These are phyloP conservation scores for Sporothrix brunneoviolacea DNA, from an alignment of 2,329 filamentous ascomycete species.

Conservation along the genomic window DNA sequence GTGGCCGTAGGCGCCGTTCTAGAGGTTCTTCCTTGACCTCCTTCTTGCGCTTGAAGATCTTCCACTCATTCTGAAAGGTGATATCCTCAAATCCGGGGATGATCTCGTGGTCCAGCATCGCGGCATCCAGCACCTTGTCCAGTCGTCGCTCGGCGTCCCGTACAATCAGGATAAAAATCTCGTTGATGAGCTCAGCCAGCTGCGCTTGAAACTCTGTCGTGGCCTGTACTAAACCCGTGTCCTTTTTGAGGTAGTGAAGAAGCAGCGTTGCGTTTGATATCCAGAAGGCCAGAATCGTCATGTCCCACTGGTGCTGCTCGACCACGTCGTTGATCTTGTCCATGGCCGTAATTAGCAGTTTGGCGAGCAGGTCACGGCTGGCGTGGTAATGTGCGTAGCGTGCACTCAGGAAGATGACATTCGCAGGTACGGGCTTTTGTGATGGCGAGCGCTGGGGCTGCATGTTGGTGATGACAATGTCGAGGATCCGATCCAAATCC, in stretches of 20 bases:
- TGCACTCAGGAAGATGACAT: slow-evolving; percentile 92
- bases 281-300: slow-evolving; percentile 99
- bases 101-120: slow-evolving; percentile 96
- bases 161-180: slow-evolving; percentile 97
- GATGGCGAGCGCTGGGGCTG: slow-evolving; percentile 88
- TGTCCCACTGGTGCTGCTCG: slow-evolving; percentile 96
- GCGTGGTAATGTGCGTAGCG: slow-evolving; percentile 96
- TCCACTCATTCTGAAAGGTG: slow-evolving; percentile 97
- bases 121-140: slow-evolving; percentile 88
- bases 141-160: slow-evolving; percentile 90
- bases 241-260: slow-evolving; percentile 96
- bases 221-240: slow-evolving; percentile 69
- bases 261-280: slow-evolving; percentile 93
- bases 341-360: slow-evolving; percentile 78
- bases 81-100: slow-evolving; percentile 97
- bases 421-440: slow-evolving; percentile 97
- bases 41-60: slow-evolving; percentile 85
- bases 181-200: slow-evolving; percentile 89
- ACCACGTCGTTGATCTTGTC: slow-evolving; percentile 96
- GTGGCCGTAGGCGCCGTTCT: slow-evolving; percentile 85
- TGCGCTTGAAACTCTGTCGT: slow-evolving; percentile 89
- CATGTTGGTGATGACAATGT: slow-evolving; percentile 97
- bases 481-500: slow-evolving; percentile 83
- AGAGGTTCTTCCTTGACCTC: slow-evolving; percentile 84
- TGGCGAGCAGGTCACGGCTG: slow-evolving; percentile 73